These are phyloP conservation scores for Jatropha podagrica DNA, from an alignment of 441 rosid genomes.

Conservation along the genomic window DNA sequence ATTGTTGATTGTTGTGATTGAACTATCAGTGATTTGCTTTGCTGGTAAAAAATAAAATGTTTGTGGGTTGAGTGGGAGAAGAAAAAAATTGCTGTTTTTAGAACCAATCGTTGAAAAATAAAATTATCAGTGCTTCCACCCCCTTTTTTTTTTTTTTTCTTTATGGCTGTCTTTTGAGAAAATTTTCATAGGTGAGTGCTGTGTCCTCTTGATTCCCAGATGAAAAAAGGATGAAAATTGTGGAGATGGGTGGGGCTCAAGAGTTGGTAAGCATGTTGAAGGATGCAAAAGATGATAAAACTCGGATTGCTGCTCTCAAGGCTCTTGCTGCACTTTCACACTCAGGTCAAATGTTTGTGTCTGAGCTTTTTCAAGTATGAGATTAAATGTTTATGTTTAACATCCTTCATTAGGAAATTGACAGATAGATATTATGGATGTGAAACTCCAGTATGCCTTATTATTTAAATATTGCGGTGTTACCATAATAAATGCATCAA, in stretches of 20 bases:
- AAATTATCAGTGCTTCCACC: too few relatives aligned
- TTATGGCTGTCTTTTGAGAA: not conserved
- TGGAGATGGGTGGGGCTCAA: slow-evolving; percentile 87
- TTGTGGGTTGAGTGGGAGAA: not conserved
- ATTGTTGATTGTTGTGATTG: not conserved
- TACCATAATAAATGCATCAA: not conserved
- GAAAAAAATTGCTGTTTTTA: not conserved
- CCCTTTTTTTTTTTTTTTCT: too few relatives aligned
- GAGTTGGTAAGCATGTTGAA: slow-evolving; percentile 77
- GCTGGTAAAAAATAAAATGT: not conserved
- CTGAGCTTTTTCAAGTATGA: not conserved
- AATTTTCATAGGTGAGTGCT: slow-evolving; percentile 8
- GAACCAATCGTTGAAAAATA: not conserved
- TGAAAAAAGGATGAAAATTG: slow-evolving; percentile 87
- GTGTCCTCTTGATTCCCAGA: slow-evolving; percentile 40
- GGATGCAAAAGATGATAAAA: slow-evolving; percentile 72
- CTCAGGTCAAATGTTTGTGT: slow-evolving; percentile 42
- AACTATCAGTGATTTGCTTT: not conserved
- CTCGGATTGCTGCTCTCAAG: slow-evolving; percentile 78
- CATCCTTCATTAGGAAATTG: not conserved
- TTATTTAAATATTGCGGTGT: not conserved
- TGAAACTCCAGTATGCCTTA: not conserved
- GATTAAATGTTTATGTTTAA: not conserved
- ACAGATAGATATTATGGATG: not conserved
- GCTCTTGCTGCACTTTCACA: slow-evolving; percentile 74